phyloP scores from a whole-genome alignment of 345 rosid genomes.

The Psidium guajava region DNA sequence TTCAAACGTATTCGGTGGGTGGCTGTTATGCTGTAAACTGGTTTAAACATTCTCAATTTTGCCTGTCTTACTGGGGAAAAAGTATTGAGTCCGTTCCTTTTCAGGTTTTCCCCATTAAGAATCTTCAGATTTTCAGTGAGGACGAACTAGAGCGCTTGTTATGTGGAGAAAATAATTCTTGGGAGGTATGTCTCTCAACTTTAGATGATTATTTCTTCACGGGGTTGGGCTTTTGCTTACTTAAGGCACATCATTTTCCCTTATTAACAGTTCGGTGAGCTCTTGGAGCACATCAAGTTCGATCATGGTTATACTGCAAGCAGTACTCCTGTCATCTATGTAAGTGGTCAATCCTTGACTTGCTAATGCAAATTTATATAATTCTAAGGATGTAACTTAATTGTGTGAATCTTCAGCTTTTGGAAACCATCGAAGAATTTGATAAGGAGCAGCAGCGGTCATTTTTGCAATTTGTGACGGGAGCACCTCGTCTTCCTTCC shows the following conservation, averaged over 20 bases:
- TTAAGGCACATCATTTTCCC: background rate
- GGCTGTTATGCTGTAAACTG: background rate
- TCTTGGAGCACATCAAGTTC: slow-evolving; percentile 82
- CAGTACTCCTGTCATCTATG: slow-evolving; percentile 72
- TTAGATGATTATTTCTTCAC: background rate
- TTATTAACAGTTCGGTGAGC: slow-evolving; percentile 52
- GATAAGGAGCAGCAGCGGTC: slow-evolving; percentile 50
- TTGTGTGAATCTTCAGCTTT: slow-evolving; percentile 35
- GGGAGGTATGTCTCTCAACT: slow-evolving; percentile 35
- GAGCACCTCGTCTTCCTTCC: slow-evolving; percentile 90
- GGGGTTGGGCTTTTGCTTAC: background rate
- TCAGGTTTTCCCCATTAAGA: slow-evolving; percentile 70
- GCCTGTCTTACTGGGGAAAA: background rate
- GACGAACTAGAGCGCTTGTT: slow-evolving; percentile 77
- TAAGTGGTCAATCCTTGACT: slow-evolving; percentile 10
- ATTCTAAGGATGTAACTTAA: background rate
- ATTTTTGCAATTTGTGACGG: slow-evolving; percentile 90
- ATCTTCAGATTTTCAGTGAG: slow-evolving; percentile 67
- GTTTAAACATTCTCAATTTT: background rate
- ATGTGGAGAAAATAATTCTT: slow-evolving; percentile 74
- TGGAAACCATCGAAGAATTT: slow-evolving; percentile 72
- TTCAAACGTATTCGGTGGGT: background rate
- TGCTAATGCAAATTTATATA: background rate
- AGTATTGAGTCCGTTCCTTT: background rate
- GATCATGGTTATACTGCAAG: slow-evolving; percentile 99